phyloP scores from a whole-genome alignment of 768 basidiomycete genomes.

The Lentinula lateritia region DNA sequence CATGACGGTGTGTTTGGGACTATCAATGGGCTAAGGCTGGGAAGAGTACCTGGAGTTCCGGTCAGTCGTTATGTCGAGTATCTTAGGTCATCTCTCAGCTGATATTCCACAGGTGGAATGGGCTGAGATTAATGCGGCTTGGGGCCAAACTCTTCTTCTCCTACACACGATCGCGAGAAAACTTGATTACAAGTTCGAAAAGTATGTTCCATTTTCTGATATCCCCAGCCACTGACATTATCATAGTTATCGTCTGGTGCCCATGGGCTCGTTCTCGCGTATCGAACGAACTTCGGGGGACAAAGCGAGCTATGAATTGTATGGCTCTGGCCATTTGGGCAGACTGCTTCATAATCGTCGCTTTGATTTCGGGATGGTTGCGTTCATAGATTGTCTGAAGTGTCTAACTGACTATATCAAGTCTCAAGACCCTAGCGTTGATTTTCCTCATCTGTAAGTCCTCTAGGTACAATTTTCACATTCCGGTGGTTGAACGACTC shows the following conservation, averaged over 20 bases:
- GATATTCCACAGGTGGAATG: constrained; percentile 72
- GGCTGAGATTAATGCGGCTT: constrained; percentile 98
- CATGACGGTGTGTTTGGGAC: constrained; percentile 95
- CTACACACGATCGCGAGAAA: constrained; percentile 90
- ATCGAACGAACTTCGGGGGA: constrained; percentile 82
- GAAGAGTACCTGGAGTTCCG: constrained; percentile 79
- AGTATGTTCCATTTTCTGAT: constrained; percentile 35
- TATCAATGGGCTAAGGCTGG: constrained; percentile 93
- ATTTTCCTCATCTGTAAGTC: constrained; percentile 79
- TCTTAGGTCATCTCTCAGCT: constrained; percentile 10
- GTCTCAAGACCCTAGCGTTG: constrained; percentile 62
- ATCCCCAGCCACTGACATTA: constrained; percentile 4
- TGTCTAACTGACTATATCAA: constrained; percentile 87
- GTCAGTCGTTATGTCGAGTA: constrained; percentile 33
- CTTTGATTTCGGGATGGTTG: constrained; percentile 95
- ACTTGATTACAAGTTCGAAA: constrained; percentile 82
- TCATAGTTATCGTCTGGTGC: constrained; percentile 79
- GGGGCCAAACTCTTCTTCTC: constrained; percentile 93
- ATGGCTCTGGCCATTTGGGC: constrained; percentile 88
- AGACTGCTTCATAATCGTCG: constrained; percentile 90
- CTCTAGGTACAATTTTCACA: background rate
- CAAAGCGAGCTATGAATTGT: constrained; percentile 84
- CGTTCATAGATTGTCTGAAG: constrained; percentile 90
- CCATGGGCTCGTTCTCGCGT: constrained; percentile 92
- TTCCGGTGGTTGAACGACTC: constrained; percentile 4